Evolutionary conservation across 495 filamentous ascomycete species (phyloP).

Genomic region (Penicillium bialowiezense): DNA sequence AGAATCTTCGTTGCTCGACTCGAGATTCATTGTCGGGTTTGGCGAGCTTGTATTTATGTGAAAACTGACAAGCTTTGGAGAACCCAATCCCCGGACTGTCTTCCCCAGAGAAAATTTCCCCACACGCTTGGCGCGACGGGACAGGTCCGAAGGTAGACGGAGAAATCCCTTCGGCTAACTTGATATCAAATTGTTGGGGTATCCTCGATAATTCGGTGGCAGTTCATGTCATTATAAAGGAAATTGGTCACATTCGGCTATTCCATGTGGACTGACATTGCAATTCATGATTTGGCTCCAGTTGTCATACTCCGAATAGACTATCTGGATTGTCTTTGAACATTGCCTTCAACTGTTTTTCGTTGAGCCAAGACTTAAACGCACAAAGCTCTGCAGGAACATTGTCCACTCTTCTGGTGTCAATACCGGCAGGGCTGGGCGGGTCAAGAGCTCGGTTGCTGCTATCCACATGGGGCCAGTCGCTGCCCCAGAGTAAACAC

Average conservation of each 20-base stretch:
- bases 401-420: background rate
- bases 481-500: constrained; percentile 20
- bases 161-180: too few relatives aligned
- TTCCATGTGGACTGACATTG: too few relatives aligned
- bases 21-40: background rate
- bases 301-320: too few relatives aligned
- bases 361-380: constrained; percentile 11
- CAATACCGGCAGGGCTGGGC: background rate
- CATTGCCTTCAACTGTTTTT: background rate
- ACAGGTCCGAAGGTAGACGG: too few relatives aligned
- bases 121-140: background rate
- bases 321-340: too few relatives aligned
- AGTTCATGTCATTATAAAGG: too few relatives aligned
- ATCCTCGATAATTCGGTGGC: too few relatives aligned
- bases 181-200: too few relatives aligned
- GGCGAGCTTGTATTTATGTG: background rate
- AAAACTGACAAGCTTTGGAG: too few relatives aligned
- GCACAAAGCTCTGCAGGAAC: constrained; percentile 3
- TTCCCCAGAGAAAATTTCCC: background rate
- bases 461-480: constrained; percentile 23
- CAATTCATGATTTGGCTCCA: too few relatives aligned
- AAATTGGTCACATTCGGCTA: too few relatives aligned
- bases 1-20: background rate
- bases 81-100: background rate
- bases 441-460: background rate